These are phyloP conservation scores for Rhizopogon rudus DNA, from an alignment of 768 basidiomycete genomes.

Conservation along the genomic window DNA sequence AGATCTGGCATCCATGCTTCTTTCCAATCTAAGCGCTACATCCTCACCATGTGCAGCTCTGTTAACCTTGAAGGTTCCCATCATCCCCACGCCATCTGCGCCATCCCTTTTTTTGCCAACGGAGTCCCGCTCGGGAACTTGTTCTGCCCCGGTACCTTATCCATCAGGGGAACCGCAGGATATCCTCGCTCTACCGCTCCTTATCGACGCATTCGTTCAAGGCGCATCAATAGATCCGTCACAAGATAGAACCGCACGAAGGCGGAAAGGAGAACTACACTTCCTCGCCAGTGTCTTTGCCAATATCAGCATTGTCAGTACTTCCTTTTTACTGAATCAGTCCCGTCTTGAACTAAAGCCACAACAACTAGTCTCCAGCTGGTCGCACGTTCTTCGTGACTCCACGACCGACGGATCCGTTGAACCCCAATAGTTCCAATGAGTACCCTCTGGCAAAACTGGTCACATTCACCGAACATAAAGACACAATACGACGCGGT, in stretches of 20 bases:
- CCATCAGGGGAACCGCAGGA: constrained; percentile 49
- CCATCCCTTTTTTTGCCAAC: constrained; percentile 62
- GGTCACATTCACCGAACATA: constrained; percentile 85
- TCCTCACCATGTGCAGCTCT: constrained; percentile 61
- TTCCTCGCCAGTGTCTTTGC: constrained; percentile 95
- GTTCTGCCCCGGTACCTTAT: constrained; percentile 67
- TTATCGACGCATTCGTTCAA: constrained; percentile 87
- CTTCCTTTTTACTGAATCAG: background rate
- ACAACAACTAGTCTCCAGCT: constrained; percentile 50
- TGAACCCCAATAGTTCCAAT: constrained; percentile 36
- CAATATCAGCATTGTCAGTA: constrained; percentile 75
- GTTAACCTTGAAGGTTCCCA: constrained; percentile 58
- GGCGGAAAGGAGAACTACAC: constrained; percentile 76
- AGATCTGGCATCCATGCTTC: constrained; percentile 93
- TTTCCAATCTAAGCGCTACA: constrained; percentile 89
- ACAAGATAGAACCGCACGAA: constrained; percentile 41
- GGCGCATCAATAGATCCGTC: constrained; percentile 54
- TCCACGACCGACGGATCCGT: constrained; percentile 50
- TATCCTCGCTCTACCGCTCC: constrained; percentile 66
- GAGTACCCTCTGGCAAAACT: constrained; percentile 85
- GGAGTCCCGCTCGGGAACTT: constrained; percentile 78
- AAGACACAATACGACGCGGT: constrained; percentile 78
- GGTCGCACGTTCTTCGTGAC: constrained; percentile 82
- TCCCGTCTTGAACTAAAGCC: background rate
- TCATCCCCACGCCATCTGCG: constrained; percentile 41